Base-by-base conservation (phyloP, 345 rosid species). In the Ceriops decandra region DNA sequence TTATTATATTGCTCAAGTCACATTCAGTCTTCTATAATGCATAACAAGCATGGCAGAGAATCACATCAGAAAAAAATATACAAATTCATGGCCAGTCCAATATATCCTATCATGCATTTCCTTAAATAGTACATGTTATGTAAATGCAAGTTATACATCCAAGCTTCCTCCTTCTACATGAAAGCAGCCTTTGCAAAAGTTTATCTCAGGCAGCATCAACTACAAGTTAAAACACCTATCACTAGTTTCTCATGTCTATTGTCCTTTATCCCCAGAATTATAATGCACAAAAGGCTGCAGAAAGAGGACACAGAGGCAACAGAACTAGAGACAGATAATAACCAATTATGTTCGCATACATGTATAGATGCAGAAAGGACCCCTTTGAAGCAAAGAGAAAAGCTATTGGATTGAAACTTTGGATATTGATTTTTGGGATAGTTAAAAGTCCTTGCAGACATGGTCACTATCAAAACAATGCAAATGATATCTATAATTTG, bases 261-360 rank as follows among this genome's bases (percentile, higher is more conserved):
- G 5, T 42, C 36, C 8, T 7, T 1, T 33, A 13, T 42, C 49
- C 15, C 15, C 49, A 42, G 4, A 2, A 10, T 42, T 42, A 42
- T 13, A 42, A 13, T 13, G 49, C 5, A 11, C 17, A 42, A 17
- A 9, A 64, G 42, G 20, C 36, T 33, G 36, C 36, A 33, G 36
- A 33, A 33, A 33, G 8, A 33, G 7, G 1, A 6, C 9, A 33
- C 1, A 6, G 1, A 58, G 20, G 27, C 26, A 52, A 57, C 1
- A 30, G n/a, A 65, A 65, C 42, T 58, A 64, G 22, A 67, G 42
- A 26, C 62, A 52, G 26, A 58, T 7, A 46, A 54, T 52, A 11
- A 42, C 3, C 16, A 42, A 42, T 42, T 42, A 13, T 13, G 49
- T 0, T 13, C 0, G 17, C 49, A 42, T 42, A 11, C 36, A 42